phyloP scores from a whole-genome alignment of 179 eudicot species.

The Dionaea muscipula region DNA sequence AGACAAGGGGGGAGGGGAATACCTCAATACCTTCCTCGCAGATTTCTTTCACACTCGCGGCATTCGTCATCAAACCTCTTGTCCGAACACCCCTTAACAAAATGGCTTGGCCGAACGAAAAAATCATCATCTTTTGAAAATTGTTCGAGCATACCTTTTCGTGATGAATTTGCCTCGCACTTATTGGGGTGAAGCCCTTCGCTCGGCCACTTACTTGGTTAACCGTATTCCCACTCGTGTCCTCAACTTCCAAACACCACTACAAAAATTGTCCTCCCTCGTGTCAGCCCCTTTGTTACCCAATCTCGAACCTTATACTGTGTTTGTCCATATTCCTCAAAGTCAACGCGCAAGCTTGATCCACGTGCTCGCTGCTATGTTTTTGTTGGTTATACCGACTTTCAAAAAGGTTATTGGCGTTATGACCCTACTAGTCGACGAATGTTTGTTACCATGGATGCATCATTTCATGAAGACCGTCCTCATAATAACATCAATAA shows the following conservation, averaged over 20 bases:
- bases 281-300: not conserved
- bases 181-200: conserved; percentile 6
- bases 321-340: conserved; percentile 7
- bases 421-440: conserved; percentile 7
- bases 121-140: conserved; percentile 1
- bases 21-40: not conserved
- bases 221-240: conserved; percentile 6
- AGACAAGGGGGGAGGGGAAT: not conserved
- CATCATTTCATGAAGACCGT: conserved; percentile 1
- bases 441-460: conserved; percentile 11
- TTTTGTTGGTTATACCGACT: conserved; percentile 4
- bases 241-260: conserved; percentile 10
- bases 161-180: not conserved
- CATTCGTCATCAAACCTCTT: not conserved
- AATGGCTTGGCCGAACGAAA: conserved; percentile 2
- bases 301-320: conserved; percentile 7
- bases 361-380: conserved; percentile 9
- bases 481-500: no score
- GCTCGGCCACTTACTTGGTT: not conserved
- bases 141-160: conserved; percentile 6
- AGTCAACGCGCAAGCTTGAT: conserved; percentile 2
- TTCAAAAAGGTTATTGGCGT: conserved; percentile 10
- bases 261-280: not conserved
- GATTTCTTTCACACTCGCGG: not conserved
- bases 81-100: not conserved